Conservation (phyloP, 805 yeast species). For the Hanseniaspora taiwanica region DNA sequence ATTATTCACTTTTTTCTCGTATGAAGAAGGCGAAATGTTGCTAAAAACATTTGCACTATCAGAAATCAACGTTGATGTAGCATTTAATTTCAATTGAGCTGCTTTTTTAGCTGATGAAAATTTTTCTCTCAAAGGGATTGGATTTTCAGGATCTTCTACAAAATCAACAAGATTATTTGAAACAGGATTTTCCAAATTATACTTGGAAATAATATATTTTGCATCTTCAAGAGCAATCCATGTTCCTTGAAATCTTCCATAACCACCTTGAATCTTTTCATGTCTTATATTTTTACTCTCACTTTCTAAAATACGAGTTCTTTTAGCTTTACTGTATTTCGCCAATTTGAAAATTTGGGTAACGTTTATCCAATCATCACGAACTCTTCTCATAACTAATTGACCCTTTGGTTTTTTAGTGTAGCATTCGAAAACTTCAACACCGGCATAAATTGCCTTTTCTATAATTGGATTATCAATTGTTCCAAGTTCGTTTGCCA, state of each 20-base stretch:
- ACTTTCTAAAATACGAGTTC: slow-evolving; percentile 63
- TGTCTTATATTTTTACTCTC: slow-evolving; percentile 62
- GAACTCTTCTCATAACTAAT: slow-evolving; percentile 64
- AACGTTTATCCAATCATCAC: slow-evolving; percentile 89
- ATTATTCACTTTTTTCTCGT: not conserved
- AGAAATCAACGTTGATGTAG: too few relatives aligned
- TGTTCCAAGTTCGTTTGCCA: not conserved
- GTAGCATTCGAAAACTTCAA: slow-evolving; percentile 48
- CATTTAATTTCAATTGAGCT: not conserved
- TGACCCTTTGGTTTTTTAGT: slow-evolving; percentile 31
- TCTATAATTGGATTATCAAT: slow-evolving; percentile 17
- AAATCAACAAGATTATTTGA: slow-evolving; percentile 40
- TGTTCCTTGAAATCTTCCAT: slow-evolving; percentile 76
- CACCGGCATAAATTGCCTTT: slow-evolving; percentile 36
- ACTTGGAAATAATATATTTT: slow-evolving; percentile 37
- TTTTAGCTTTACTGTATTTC: slow-evolving; percentile 61
- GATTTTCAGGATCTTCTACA: slow-evolving; percentile 33
- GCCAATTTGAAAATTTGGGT: slow-evolving; percentile 74
- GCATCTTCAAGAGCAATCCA: slow-evolving; percentile 71
- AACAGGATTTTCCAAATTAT: slow-evolving; percentile 37
- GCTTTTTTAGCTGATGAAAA: slow-evolving; percentile 6
- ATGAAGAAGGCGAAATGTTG: not conserved
- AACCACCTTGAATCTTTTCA: slow-evolving; percentile 76
- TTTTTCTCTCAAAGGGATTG: slow-evolving; percentile 30
- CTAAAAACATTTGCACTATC: too few relatives aligned